Evolutionary conservation across 2,329 filamentous ascomycete genomes (phyloP).

Genomic region (Bisporella sp.): DNA sequence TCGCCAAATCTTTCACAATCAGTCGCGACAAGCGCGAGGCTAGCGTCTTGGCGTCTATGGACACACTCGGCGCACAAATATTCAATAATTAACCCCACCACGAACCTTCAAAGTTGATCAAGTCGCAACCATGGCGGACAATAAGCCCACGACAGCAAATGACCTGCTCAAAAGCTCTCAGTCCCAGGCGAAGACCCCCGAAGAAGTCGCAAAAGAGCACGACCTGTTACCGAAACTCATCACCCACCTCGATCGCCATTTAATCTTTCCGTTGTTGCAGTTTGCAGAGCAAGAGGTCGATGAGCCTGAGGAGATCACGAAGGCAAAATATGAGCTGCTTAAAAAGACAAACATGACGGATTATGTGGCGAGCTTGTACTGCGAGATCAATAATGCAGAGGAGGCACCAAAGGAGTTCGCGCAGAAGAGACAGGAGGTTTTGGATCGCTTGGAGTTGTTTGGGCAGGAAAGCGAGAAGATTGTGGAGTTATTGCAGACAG

Average conservation of each 20-base stretch:
- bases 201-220: conserved; percentile 40
- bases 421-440: conserved; percentile 82
- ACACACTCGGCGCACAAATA: conserved; percentile 17
- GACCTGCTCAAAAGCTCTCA: conserved; percentile 11
- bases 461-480: conserved; percentile 87
- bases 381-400: conserved; percentile 75
- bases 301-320: conserved; percentile 64
- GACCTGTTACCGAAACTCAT: conserved; percentile 78
- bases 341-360: conserved; percentile 99
- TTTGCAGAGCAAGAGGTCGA: conserved; percentile 81
- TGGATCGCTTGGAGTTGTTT: conserved; percentile 74
- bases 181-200: conserved; percentile 36
- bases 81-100: conserved; percentile 7
- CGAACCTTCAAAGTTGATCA: neutral
- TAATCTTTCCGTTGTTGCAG: conserved; percentile 94
- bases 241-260: conserved; percentile 86
- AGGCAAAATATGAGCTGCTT: conserved; percentile 87
- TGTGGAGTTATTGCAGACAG: conserved; percentile 75
- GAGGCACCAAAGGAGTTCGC: conserved; percentile 78
- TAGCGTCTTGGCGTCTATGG: neutral
- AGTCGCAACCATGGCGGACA: conserved; percentile 43
- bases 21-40: neutral
- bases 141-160: conserved; percentile 15
- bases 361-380: conserved; percentile 88
- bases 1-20: neutral